Percentiles rank a stretch among this genome's conserved stretches.
phyloP scores from a whole-genome alignment of 1,284 basidiomycete genomes.

The Cutaneotrichosporon sp. region DNA sequence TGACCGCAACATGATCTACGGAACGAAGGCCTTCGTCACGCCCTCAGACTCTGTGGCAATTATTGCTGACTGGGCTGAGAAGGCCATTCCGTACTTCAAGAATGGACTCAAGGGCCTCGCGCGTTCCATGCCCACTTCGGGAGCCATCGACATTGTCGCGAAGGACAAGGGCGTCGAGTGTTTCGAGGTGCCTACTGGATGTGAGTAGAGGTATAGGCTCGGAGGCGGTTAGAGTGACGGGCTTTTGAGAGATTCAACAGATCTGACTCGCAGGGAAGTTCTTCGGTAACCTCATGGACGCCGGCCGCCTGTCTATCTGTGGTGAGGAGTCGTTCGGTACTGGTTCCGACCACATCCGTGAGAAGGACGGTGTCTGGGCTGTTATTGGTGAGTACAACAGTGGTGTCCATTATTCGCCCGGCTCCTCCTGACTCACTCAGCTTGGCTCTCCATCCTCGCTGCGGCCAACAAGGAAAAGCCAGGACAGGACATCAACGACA shows the following conservation, averaged over 20 bases:
- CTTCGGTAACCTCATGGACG: constrained; percentile 99
- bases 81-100: constrained; percentile 93
- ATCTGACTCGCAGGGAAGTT: constrained; percentile 77
- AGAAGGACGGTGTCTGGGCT: constrained; percentile 99
- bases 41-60: constrained; percentile 96
- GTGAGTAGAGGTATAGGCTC: constrained; percentile 44
- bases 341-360: constrained; percentile 98
- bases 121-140: constrained; percentile 93
- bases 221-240: no score
- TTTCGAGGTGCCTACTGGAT: constrained; percentile 93
- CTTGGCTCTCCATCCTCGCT: constrained; percentile 96
- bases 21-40: constrained; percentile 94
- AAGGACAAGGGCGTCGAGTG: constrained; percentile 88
- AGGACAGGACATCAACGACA: constrained; percentile 78
- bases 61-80: constrained; percentile 92
- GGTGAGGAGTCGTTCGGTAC: constrained; percentile 99
- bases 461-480: constrained; percentile 78
- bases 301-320: constrained; percentile 92
- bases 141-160: constrained; percentile 94
- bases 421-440: constrained; percentile 48
- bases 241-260: no score
- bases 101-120: constrained; percentile 91
- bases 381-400: constrained; percentile 62
- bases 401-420: background rate
- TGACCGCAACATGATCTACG: constrained; percentile 99